phyloP scores from a whole-genome alignment of 2,329 filamentous ascomycete species.

The Pseudogymnoascus sp. region DNA sequence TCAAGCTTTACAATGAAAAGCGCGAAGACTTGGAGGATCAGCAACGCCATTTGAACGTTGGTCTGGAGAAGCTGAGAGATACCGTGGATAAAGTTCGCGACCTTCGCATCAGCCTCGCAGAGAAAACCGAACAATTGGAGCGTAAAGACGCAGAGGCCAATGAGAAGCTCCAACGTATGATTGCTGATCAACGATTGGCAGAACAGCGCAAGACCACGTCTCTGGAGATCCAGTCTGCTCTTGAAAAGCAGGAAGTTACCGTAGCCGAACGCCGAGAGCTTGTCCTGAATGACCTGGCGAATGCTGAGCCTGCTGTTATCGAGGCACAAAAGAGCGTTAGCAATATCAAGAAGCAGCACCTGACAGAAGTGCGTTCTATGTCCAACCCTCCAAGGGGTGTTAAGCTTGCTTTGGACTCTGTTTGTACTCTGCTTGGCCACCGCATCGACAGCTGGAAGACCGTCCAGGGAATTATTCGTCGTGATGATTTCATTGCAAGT shows the following conservation, averaged over 20 bases:
- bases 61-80: slow-evolving; percentile 92
- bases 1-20: slow-evolving; percentile 96
- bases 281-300: slow-evolving; percentile 78
- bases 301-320: slow-evolving; percentile 84
- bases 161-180: slow-evolving; percentile 94
- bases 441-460: slow-evolving; percentile 86
- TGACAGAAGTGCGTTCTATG: slow-evolving; percentile 98
- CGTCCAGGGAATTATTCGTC: slow-evolving; percentile 78
- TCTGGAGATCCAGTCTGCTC: slow-evolving; percentile 74
- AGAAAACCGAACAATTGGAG: slow-evolving; percentile 90
- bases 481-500: slow-evolving; percentile 94
- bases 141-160: slow-evolving; percentile 93
- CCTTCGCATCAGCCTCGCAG: slow-evolving; percentile 77
- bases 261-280: slow-evolving; percentile 76
- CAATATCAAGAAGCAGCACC: slow-evolving; percentile 95
- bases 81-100: slow-evolving; percentile 97
- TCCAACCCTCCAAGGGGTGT: slow-evolving; percentile 85
- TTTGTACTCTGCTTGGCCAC: slow-evolving; percentile 88
- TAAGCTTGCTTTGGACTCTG: slow-evolving; percentile 86
- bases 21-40: slow-evolving; percentile 97
- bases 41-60: slow-evolving; percentile 94
- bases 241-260: slow-evolving; percentile 84
- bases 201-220: slow-evolving; percentile 85
- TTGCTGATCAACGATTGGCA: slow-evolving; percentile 89
- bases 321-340: slow-evolving; percentile 94